phyloP scores from a whole-genome alignment of 768 basidiomycete species.

The Boletus barrowsii region DNA sequence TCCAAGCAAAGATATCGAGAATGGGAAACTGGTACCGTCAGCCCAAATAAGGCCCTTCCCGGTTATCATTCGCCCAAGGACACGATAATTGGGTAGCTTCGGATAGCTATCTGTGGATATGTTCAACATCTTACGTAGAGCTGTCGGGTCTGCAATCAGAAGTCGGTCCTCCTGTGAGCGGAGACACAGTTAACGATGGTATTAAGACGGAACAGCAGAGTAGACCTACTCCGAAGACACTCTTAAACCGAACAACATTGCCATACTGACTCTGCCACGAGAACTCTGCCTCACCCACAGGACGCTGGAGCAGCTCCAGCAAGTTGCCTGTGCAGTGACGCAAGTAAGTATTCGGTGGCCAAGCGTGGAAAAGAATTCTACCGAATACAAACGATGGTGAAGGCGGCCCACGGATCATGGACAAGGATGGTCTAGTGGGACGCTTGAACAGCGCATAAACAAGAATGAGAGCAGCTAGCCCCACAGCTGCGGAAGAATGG shows the following conservation, averaged over 20 bases:
- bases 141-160: constrained; percentile 45
- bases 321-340: constrained; percentile 21
- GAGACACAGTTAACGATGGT: not conserved
- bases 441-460: not conserved
- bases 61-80: constrained; percentile 1
- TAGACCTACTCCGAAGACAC: constrained; percentile 19
- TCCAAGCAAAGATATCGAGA: constrained; percentile 8
- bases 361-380: not conserved
- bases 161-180: constrained; percentile 41
- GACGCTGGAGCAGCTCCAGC: constrained; percentile 22
- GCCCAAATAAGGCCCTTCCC: constrained; percentile 40
- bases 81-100: constrained; percentile 30
- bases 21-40: constrained; percentile 28
- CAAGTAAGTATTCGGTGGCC: constrained; percentile 8
- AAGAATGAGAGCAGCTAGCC: not conserved
- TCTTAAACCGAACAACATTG: constrained; percentile 22
- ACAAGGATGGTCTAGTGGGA: constrained; percentile 4
- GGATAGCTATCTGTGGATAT: constrained; percentile 41
- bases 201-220: not conserved
- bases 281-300: constrained; percentile 28
- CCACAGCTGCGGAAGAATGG: not conserved
- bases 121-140: constrained; percentile 36
- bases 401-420: constrained; percentile 12
- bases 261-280: constrained; percentile 30
- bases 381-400: constrained; percentile 17